Percentiles rank a stretch among this genome's conserved stretches.
Evolutionary conservation across 2,329 filamentous ascomycete species (phyloP).

Genomic region (Alternaria sp.): DNA sequence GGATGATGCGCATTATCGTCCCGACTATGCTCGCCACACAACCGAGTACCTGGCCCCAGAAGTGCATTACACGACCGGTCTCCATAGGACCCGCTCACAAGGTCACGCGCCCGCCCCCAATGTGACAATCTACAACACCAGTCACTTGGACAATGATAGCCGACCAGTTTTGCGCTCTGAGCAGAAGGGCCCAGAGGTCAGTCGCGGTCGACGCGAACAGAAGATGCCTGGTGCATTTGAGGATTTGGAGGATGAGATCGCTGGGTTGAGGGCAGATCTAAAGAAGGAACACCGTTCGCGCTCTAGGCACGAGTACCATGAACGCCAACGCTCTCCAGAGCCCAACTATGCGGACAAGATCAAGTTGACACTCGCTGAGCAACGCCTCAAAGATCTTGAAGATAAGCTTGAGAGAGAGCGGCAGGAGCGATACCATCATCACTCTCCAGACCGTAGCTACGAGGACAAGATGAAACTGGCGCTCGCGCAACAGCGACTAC

Average conservation of each 20-base stretch:
- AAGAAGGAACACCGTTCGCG: conserved; percentile 35
- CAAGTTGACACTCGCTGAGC: conserved; percentile 13
- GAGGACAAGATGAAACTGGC: conserved; percentile 45
- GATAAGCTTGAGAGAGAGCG: conserved; percentile 14
- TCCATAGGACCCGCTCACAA: conserved; percentile 56
- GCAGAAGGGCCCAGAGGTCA: conserved; percentile 32
- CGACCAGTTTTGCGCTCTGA: conserved; percentile 46
- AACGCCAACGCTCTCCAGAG: conserved; percentile 21
- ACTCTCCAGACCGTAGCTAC: conserved; percentile 34
- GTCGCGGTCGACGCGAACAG: conserved; percentile 36
- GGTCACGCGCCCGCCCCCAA: conserved; percentile 55
- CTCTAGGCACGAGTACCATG: conserved; percentile 30
- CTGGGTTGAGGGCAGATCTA: conserved; percentile 39
- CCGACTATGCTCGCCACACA: conserved; percentile 35
- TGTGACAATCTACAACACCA: conserved; percentile 58
- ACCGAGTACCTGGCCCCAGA: conserved; percentile 44
- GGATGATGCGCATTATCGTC: conserved; percentile 26
- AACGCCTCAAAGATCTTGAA: conserved; percentile 16
- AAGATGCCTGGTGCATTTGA: conserved; percentile 46
- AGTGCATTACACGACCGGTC: conserved; percentile 38
- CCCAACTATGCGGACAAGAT: conserved; percentile 13
- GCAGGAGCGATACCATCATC: conserved; percentile 24
- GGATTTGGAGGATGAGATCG: conserved; percentile 46
- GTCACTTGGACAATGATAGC: conserved; percentile 49
- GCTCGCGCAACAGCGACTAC: conserved; percentile 45